Evolutionary conservation across 1,284 basidiomycete genomes (phyloP).

Genomic region (Ganoderma lingzhi): DNA sequence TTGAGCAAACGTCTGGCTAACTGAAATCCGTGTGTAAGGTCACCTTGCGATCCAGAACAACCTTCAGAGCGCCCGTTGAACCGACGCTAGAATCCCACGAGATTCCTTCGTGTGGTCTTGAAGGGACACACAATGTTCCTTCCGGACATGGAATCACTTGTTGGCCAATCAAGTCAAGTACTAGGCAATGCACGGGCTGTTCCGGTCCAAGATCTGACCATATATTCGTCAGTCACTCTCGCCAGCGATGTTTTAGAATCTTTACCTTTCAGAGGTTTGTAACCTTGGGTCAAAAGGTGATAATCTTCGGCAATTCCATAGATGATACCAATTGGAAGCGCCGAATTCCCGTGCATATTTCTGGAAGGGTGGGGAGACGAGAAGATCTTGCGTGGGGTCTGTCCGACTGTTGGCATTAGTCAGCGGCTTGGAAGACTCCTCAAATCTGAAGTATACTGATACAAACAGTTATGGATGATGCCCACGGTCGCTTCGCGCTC

Average conservation of each 20-base stretch:
- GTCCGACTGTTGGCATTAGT: constrained; percentile 68
- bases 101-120: constrained; percentile 71
- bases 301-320: constrained; percentile 87
- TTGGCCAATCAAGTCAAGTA: constrained; percentile 64
- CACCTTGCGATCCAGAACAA: constrained; percentile 71
- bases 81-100: constrained; percentile 60
- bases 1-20: constrained; percentile 12
- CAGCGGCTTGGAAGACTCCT: constrained; percentile 14
- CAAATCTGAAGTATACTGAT: constrained; percentile 15
- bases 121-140: constrained; percentile 67
- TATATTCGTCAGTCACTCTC: not conserved
- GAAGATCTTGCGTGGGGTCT: constrained; percentile 93
- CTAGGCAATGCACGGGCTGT: constrained; percentile 58
- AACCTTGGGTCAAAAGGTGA: constrained; percentile 66
- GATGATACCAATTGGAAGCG: constrained; percentile 72
- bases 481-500: constrained; percentile 94
- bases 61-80: constrained; percentile 62
- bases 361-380: constrained; percentile 81
- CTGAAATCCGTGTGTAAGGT: constrained; percentile 15
- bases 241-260: not conserved
- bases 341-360: constrained; percentile 72
- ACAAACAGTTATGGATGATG: constrained; percentile 93
- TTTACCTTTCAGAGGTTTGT: constrained; percentile 65
- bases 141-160: constrained; percentile 70
- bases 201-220: constrained; percentile 58